Percentiles rank a stretch among this genome's conserved stretches.
These are phyloP conservation scores for Grosmannia clavigera DNA, from an alignment of 2,329 filamentous ascomycete genomes.

Conservation along the genomic window DNA sequence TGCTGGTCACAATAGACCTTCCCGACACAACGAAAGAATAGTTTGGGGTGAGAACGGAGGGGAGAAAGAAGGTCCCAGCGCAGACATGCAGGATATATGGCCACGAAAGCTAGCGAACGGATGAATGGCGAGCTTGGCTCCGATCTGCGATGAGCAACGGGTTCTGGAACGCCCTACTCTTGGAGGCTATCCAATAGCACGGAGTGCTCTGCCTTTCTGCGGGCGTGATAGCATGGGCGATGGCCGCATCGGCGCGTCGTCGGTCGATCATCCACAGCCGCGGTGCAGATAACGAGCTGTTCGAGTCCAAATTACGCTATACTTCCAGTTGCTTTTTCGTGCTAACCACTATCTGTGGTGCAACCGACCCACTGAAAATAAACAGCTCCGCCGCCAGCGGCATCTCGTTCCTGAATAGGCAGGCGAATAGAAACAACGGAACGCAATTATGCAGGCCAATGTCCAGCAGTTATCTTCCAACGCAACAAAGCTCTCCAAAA, in stretches of 20 bases:
- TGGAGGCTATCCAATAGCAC: background rate
- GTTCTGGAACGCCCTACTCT: background rate
- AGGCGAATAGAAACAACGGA: background rate
- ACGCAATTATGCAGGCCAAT: background rate
- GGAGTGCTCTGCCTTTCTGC: background rate
- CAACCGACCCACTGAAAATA: background rate
- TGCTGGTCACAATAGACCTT: background rate
- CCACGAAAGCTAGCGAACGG: background rate
- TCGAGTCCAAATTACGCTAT: no score
- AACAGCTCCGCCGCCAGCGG: background rate
- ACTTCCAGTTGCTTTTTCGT: background rate
- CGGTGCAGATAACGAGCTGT: background rate
- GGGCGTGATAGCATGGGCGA: background rate
- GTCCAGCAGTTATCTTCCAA: background rate
- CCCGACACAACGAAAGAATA: background rate
- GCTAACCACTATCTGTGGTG: background rate
- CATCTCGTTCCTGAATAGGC: background rate
- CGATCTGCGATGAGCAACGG: background rate
- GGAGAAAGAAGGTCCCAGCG: background rate
- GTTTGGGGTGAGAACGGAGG: background rate
- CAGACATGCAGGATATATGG: background rate
- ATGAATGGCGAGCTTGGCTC: background rate
- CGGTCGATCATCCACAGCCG: background rate
- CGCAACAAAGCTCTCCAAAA: background rate
- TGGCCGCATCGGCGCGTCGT: background rate